Conservation (phyloP, 1,284 basidiomycete species). For the Testicularia cyperi region DNA sequence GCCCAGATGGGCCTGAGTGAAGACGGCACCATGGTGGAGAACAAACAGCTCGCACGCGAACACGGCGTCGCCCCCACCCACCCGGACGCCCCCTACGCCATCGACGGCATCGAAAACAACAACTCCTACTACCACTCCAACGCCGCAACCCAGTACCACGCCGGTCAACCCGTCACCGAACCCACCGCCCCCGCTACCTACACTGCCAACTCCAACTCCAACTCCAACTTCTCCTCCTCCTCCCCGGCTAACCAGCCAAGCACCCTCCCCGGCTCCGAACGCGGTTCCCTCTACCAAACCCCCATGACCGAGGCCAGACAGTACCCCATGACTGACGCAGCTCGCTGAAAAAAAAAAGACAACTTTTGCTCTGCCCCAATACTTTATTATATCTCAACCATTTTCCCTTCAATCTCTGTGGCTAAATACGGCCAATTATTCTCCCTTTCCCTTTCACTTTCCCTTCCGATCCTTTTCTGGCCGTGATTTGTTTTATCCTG, state of each 20-base stretch:
- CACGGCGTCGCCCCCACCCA: slow-evolving; percentile 9
- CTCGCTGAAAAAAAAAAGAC: too few relatives aligned
- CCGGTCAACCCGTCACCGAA: slow-evolving; percentile 7
- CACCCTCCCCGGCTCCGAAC: slow-evolving; percentile 18
- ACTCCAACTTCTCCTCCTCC: slow-evolving; percentile 2
- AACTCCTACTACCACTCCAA: slow-evolving; percentile 32
- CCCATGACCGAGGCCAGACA: slow-evolving; percentile 32
- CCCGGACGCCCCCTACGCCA: slow-evolving; percentile 24
- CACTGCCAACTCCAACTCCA: slow-evolving; percentile 2
- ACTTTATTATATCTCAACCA: too few relatives aligned
- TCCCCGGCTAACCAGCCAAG: not conserved
- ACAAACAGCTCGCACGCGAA: slow-evolving; percentile 29
- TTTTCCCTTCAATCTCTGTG: too few relatives aligned
- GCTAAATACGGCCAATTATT: too few relatives aligned
- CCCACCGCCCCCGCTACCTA: slow-evolving; percentile 7
- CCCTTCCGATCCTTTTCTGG: too few relatives aligned
- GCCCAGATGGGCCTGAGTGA: slow-evolving; percentile 38
- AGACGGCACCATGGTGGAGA: slow-evolving; percentile 43
- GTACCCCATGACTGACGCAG: too few relatives aligned
- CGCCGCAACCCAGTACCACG: slow-evolving; percentile 8
- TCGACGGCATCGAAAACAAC: slow-evolving; percentile 28
- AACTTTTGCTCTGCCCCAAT: too few relatives aligned
- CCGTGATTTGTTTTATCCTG: too few relatives aligned
- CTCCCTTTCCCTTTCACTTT: too few relatives aligned
- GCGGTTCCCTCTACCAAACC: slow-evolving; percentile 35